phyloP scores from a whole-genome alignment of 2,329 filamentous ascomycete species.

The Calonectria pseudoreteaudii region DNA sequence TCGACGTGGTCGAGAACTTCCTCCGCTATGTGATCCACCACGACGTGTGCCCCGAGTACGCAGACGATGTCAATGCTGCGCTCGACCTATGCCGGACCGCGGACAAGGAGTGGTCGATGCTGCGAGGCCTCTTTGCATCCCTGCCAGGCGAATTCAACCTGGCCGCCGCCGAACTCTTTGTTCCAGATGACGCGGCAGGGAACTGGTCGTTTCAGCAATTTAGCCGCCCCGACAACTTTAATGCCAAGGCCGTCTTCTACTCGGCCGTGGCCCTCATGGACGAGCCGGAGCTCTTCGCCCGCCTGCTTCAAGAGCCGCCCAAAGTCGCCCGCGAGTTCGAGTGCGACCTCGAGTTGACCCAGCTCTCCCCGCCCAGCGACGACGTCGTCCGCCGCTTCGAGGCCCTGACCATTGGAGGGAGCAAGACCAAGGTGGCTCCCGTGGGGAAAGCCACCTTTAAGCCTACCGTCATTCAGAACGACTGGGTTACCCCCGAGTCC shows the following conservation, averaged over 20 bases:
- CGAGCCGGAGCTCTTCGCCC: slow-evolving; percentile 46
- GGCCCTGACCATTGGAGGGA: slow-evolving; percentile 48
- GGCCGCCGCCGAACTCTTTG: slow-evolving; percentile 78
- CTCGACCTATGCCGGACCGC: slow-evolving; percentile 75
- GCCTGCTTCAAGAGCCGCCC: slow-evolving; percentile 35
- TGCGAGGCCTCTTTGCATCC: slow-evolving; percentile 60
- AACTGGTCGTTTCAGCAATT: slow-evolving; percentile 45
- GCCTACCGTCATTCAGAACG: slow-evolving; percentile 60
- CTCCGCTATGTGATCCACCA: slow-evolving; percentile 89
- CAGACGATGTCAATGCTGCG: slow-evolving; percentile 73
- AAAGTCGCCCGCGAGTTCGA: slow-evolving; percentile 60
- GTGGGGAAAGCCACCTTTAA: slow-evolving; percentile 60
- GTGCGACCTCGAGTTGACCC: slow-evolving; percentile 70
- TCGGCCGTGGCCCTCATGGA: slow-evolving; percentile 57
- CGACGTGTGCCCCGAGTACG: slow-evolving; percentile 86
- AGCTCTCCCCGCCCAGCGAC: slow-evolving; percentile 59
- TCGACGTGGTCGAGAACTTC: slow-evolving; percentile 83
- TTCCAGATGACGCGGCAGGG: slow-evolving; percentile 45
- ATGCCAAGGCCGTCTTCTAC: slow-evolving; percentile 57
- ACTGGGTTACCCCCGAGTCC: slow-evolving; percentile 54
- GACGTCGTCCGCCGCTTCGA: slow-evolving; percentile 59
- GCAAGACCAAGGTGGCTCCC: slow-evolving; percentile 50
- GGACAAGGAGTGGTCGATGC: slow-evolving; percentile 72
- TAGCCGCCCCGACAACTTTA: slow-evolving; percentile 52
- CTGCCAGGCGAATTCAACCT: slow-evolving; percentile 86